Evolutionary conservation across 1,139 yeast genomes (phyloP), one percentile per base, ranked within the genome.

Genomic region (Sugiyamaella sp.): DNA sequence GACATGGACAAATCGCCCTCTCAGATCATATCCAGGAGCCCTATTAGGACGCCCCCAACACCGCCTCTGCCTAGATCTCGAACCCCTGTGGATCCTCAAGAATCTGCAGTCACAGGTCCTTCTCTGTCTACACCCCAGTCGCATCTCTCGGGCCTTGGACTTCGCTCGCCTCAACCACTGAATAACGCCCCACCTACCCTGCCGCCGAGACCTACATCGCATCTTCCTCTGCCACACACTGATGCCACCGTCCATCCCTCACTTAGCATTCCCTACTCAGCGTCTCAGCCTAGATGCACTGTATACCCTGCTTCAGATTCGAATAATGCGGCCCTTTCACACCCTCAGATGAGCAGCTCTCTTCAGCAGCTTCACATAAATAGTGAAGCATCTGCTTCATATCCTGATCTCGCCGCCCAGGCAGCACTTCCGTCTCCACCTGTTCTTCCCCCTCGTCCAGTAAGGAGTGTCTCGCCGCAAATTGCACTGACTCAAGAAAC

Each of bases 361-460:
- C 42, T 17, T 3, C 42, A 38, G 24, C 42, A 38, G 24, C 24
- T 17, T 38, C 42, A 38, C n/a, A 29, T 29, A 10, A 29, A 29
- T 12, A 14, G 35, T 29, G 35, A 43, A 4, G 32, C 32, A 21
- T 44, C 32, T n/a, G 41, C 38, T n/a, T 46, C 44, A 12, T 29
- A 46, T 20, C 50, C 44, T 6, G 27, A 39, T 27, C 9, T 46
- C 16, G n/a, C 43, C 14, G 6, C n/a, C 9, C 50, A 38, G n/a
- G 27, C 38, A 17, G 4, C 43, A 4, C 27, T 21, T n/a, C 25
- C 27, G 17, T 12, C 44, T 3, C 44, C 49, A 3, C 52, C 57
- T 3, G 27, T 35, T n/a, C 44, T 56, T 3, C 58, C 57, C 6
- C 55, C 55, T 16, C 37, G 52, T 6, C 52, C 52, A n/a, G 40